Base-by-base conservation (phyloP, 2,329 filamentous ascomycete genomes). In the Fusarium luffae region DNA sequence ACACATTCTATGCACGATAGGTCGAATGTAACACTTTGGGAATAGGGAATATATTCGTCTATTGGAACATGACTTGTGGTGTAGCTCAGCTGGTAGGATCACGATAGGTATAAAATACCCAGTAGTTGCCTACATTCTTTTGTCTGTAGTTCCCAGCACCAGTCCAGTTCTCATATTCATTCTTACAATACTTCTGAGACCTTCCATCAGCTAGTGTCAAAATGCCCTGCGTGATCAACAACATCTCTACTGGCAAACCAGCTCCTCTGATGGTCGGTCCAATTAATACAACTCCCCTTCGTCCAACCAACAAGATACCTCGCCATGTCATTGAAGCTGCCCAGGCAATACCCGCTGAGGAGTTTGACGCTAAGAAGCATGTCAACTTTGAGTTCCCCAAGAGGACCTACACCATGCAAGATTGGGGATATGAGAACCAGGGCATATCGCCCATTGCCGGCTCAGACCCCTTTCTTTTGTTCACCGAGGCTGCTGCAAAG, bases 371-470 rank as follows among this genome's bases (percentile, higher is more conserved):
- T 3, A 72, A 78, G 40, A 85, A 83, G 74, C 89, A 92, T 73
- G 77, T 92, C 19, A 78, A 78, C 25, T 89, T 84, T 76, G 80
- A 83, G 54, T 75, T 83, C 16, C 83, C 85, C 13, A 80, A 83
- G 16, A 83, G 85, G 66, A 79, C 87, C 46, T 79, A 87, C 70
- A 86, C 82, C 19, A 91, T 91, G 89, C 82, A 85, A 71, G 89
- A 91, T 32, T 81, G 91, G 54, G 88, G 86, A 3, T 85, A 86
- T 42, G 82, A 86, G 37, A 82, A 83, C 58, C 82, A 80, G 51
- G 89, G 89, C 7, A 83, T 92, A 27, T 92, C 90, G 3, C 84
- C 84, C 2, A 81, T 88, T 50, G 90, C 88, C 14, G 88, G 90
- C 54, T 37, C 34, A 37, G 18, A 37, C 18, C 34, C 18, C 34